Base-by-base conservation (phyloP, 2,329 filamentous ascomycete species). In the Macrophomina tecta region DNA sequence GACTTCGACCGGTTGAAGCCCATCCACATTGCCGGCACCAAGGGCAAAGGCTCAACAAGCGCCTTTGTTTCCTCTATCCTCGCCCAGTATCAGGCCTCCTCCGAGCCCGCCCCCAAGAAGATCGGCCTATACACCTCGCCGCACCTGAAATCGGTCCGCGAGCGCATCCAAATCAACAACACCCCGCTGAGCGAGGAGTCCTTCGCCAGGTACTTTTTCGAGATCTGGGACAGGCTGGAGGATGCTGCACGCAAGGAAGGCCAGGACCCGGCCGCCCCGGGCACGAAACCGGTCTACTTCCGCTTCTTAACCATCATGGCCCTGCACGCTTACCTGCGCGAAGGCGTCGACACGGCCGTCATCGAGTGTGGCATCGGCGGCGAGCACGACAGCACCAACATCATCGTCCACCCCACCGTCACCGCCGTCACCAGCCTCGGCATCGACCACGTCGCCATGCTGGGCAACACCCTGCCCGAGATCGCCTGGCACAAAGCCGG, bases 301-400 rank as follows among this genome's bases (percentile, higher is more conserved):
- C 90, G 94, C 34, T 97, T 92, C 75, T 78, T 99, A 74, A 97
- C 94, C 0, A 84, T 99, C 45, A 86, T 97, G 81, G 94, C 94
- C 1, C 87, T 97, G 73, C 93, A 97, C 73, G 86, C 90, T 1
- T 99, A 97, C 72, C 74, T 96, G 32, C 78, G 84, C 56, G 90
- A 95, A 76, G 89, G 90, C 0, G 89, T 97, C 0, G 84, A 89
- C 69, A 88, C 88, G 18, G 94, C 93, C 0, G 88, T 98, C 9
- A 85, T 98, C 40, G 95, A 99, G 80, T 97, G 93, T 73, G 95
- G 95, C 0, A 96, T 98, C 69, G 95, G 95, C 16, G 95, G 94
- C 58, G 92, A 97, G 79, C 93, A 93, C 73, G 94, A 98, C 75
- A 91, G 91, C 34, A 99, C 95, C 9, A 98, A 98, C 74, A 86